Conservation (phyloP, 1,284 basidiomycete genomes). For the Ustilago lituana region DNA sequence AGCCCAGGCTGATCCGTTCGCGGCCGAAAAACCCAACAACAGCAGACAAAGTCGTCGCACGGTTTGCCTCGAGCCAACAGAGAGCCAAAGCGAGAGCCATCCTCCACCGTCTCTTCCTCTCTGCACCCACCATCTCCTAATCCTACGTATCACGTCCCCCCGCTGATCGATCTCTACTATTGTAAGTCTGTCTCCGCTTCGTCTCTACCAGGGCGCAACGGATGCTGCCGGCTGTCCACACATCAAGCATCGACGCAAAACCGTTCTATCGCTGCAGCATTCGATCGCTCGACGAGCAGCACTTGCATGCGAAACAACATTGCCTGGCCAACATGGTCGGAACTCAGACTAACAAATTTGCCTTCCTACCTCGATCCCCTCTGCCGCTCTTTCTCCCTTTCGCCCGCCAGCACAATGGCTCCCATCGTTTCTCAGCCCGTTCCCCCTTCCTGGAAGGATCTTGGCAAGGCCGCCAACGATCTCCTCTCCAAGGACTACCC, state of each 20-base stretch:
- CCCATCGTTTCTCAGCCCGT: conserved; percentile 58
- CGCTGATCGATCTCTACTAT: conserved; percentile 20
- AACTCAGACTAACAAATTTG: too few species aligned
- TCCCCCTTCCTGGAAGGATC: conserved; percentile 66
- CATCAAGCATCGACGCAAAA: too few species aligned
- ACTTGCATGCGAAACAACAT: too few species aligned
- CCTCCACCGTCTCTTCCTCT: conserved; percentile 22
- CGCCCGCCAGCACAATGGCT: conserved; percentile 25
- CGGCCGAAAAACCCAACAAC: conserved; percentile 39
- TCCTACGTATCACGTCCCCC: conserved; percentile 18
- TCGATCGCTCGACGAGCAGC: too few species aligned
- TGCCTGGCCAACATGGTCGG: too few species aligned
- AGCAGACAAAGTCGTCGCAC: conserved; percentile 29
- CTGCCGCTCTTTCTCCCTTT: neutral
- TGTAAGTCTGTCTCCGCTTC: conserved; percentile 9
- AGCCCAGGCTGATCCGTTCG: conserved; percentile 32
- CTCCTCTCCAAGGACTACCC: conserved; percentile 92
- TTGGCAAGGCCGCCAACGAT: conserved; percentile 85
- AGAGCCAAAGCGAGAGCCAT: conserved; percentile 7
- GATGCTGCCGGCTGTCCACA: neutral
- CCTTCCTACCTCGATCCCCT: too few species aligned
- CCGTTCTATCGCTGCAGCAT: too few species aligned
- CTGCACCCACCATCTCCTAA: conserved; percentile 23
- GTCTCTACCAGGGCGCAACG: neutral
- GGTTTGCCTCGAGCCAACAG: conserved; percentile 13